Percentiles rank a stretch among this genome's conserved stretches.
phyloP scores from a whole-genome alignment of 805 yeast species.

The Candida rishiriensis region DNA sequence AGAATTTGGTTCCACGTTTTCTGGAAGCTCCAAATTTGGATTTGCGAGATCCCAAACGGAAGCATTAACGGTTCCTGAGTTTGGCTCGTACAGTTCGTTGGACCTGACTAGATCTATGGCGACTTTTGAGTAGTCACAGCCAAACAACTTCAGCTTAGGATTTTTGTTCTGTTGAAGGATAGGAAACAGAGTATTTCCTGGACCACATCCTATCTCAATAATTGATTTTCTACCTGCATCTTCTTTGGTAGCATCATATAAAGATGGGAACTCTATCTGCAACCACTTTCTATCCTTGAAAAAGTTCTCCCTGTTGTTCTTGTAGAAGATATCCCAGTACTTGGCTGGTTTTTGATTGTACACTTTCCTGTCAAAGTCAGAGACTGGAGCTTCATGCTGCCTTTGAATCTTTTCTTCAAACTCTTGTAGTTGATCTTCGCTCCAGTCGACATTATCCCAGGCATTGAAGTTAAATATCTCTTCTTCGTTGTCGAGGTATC shows the following conservation, averaged over 20 bases:
- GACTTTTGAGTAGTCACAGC: constrained; percentile 84
- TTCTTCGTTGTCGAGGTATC: constrained; percentile 63
- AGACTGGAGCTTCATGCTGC: constrained; percentile 82
- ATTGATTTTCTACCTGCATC: constrained; percentile 69
- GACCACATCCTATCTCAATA: constrained; percentile 96
- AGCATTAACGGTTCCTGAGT: constrained; percentile 57
- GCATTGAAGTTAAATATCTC: constrained; percentile 94
- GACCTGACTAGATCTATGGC: constrained; percentile 83
- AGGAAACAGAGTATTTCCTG: constrained; percentile 95
- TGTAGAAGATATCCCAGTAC: constrained; percentile 93
- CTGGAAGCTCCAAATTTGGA: constrained; percentile 69
- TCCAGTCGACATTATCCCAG: constrained; percentile 98
- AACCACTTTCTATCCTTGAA: constrained; percentile 97
- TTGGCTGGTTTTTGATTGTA: constrained; percentile 85
- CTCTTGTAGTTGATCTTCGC: constrained; percentile 73
- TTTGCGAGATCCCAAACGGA: constrained; percentile 96
- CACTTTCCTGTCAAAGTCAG: constrained; percentile 73
- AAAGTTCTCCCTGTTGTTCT: constrained; percentile 86
- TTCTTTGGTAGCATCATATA: constrained; percentile 72
- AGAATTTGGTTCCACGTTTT: constrained; percentile 72
- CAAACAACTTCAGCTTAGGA: constrained; percentile 65
- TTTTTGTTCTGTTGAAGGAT: constrained; percentile 79
- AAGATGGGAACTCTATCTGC: constrained; percentile 84
- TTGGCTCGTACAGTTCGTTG: constrained; percentile 54
- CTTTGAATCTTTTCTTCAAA: constrained; percentile 70